Percentiles rank a stretch among this genome's conserved stretches.
Conservation (phyloP, 345 rosid genomes). For the Brassica napus region Da-Ae NC_063444.1:40272001-40272500, state of each 20-base stretch:
- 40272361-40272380: background rate
- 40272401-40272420: background rate
- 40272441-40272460: conserved; percentile 1
- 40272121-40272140: conserved; percentile 94
- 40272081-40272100: background rate
- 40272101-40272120: conserved; percentile 55
- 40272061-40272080: background rate
- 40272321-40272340: conserved; percentile 48
- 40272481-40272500: conserved; percentile 29
- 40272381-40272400: conserved; percentile 11
- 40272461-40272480: background rate
- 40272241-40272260: background rate
- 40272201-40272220: conserved; percentile 16
- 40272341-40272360: too few species aligned
- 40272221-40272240: background rate
- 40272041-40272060: background rate
- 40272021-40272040: conserved; percentile 54
- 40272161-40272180: conserved; percentile 90
- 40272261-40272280: conserved; percentile 59
- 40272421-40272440: conserved; percentile 10
- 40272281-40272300: conserved; percentile 63
- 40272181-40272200: conserved; percentile 76
- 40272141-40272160: conserved; percentile 65
- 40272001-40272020: conserved; percentile 88
- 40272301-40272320: conserved; percentile 69